Evolutionary conservation across 2,329 filamentous ascomycete species (phyloP), one percentile per base, ranked within the genome.

Genomic region (Sordariomycetes sp.): DNA sequence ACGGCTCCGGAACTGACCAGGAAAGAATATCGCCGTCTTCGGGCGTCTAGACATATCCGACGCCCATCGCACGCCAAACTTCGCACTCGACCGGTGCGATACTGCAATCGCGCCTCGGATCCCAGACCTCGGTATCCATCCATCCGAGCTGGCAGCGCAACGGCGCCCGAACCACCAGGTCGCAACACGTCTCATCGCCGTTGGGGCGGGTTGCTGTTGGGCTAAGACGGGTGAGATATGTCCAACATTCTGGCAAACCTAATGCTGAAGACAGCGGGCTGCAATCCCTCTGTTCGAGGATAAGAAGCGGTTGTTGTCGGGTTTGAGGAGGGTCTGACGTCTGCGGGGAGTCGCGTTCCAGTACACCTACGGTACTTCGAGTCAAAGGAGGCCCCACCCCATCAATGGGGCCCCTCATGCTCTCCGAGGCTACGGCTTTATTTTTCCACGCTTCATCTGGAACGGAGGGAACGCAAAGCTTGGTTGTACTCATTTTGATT

Each of bases 1-100:
- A 23, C 25, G 12, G 11, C 8, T n/a, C 30, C 17, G 10, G 17
- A 9, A 19, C 39, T 15, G 42, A 74, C 70, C 71, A 40, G 72
- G 72, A 41, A 77, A 77, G 63, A 77, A 76, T 35, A 77, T 66
- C 39, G 72, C 72, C 36, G 72, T 77, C 47, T 63, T 58, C 19
- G 66, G 64, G 43, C 64, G 50, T 30, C 48, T 46, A 16, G 47
- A 42, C 39, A 50, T 43, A 15, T 52, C 51, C 23, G 63, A 64
- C 35, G 43, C 47, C 45, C 43, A 46, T 46, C 39, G 25, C 28
- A 14, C 29, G 15, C 20, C 8, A n/a, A n/a, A n/a, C n/a, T n/a
- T n/a, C n/a, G n/a, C n/a, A n/a, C n/a, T n/a, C n/a, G n/a, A n/a
- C n/a, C n/a, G n/a, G n/a, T n/a, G n/a, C n/a, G n/a, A n/a, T n/a